Evolutionary conservation across 2,329 filamentous ascomycete genomes (phyloP).

Genomic region (Pestalotiopsis fici): DNA sequence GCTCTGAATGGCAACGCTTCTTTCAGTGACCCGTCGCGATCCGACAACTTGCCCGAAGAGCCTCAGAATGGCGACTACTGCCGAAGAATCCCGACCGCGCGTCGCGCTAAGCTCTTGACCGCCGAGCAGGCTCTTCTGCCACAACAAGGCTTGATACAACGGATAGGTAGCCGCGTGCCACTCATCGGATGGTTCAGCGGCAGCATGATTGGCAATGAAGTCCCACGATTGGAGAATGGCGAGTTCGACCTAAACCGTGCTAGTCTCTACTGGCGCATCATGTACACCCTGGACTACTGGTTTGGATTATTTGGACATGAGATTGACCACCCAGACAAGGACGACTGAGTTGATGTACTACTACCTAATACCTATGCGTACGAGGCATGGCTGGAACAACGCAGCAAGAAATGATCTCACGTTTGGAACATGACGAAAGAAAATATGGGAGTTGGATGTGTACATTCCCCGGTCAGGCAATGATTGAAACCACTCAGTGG

Average conservation of each 20-base stretch:
- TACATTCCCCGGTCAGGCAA: not conserved
- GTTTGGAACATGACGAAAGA: not conserved
- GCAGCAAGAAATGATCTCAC: not conserved
- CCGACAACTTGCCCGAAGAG: slow-evolving; percentile 14
- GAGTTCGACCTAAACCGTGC: slow-evolving; percentile 75
- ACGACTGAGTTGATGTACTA: slow-evolving; percentile 42
- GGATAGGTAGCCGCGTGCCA: slow-evolving; percentile 65
- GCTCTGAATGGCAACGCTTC: slow-evolving; percentile 7
- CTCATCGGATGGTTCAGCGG: slow-evolving; percentile 72
- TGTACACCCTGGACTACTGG: slow-evolving; percentile 62
- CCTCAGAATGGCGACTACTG: slow-evolving; percentile 48
- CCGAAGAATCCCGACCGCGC: slow-evolving; percentile 67
- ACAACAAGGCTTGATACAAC: slow-evolving; percentile 65
- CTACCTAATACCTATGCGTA: no score
- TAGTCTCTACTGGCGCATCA: slow-evolving; percentile 68
- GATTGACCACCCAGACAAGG: slow-evolving; percentile 58
- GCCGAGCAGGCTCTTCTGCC: slow-evolving; percentile 72
- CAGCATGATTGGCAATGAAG: slow-evolving; percentile 73
- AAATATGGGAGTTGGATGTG: slow-evolving; percentile 1
- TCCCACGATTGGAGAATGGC: slow-evolving; percentile 72
- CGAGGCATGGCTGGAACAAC: not conserved
- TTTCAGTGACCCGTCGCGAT: not conserved
- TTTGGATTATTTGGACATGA: slow-evolving; percentile 62
- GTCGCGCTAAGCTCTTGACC: slow-evolving; percentile 64
- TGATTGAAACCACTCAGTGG: not conserved